These are phyloP conservation scores for Candida palmyrensis DNA, from an alignment of 805 yeast genomes.

Conservation along the genomic window DNA sequence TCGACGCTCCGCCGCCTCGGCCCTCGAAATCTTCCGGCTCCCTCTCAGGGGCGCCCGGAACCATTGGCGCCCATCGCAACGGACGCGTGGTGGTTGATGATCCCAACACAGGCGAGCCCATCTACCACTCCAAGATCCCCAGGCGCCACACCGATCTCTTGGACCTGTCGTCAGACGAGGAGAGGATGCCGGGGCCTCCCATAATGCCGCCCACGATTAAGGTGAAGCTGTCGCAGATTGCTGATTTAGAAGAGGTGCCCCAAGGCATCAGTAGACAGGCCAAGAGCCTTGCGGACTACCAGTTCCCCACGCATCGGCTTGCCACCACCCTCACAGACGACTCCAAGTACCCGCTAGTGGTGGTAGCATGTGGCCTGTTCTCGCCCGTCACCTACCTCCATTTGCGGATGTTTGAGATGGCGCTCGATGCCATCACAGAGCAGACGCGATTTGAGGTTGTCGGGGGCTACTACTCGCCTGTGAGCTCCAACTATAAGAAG, in stretches of 20 bases:
- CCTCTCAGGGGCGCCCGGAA: constrained; percentile 5
- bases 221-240: constrained; percentile 61
- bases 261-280: constrained; percentile 92
- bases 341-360: constrained; percentile 80
- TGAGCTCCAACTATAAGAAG: constrained; percentile 85
- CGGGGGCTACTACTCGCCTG: constrained; percentile 96
- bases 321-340: constrained; percentile 65
- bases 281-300: constrained; percentile 56
- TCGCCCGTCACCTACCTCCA: constrained; percentile 94
- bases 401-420: constrained; percentile 98
- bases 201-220: constrained; percentile 39
- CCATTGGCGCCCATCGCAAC: too few relatives aligned
- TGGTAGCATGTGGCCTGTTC: constrained; percentile 97
- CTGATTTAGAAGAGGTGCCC: constrained; percentile 96
- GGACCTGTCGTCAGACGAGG: constrained; percentile 43
- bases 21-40: constrained; percentile 22
- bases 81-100: constrained; percentile 7
- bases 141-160: constrained; percentile 52
- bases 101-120: too few relatives aligned
- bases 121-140: constrained; percentile 42
- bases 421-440: constrained; percentile 86
- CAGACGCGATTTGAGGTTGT: constrained; percentile 91
- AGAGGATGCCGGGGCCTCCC: constrained; percentile 10
- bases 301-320: constrained; percentile 84
- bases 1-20: constrained; percentile 70